A percentile compares a stretch with the other conserved stretches of the same genome.
These are phyloP conservation scores for Argentina anserina DNA, from an alignment of 306 rosid species.

Conservation along the genomic window DNA sequence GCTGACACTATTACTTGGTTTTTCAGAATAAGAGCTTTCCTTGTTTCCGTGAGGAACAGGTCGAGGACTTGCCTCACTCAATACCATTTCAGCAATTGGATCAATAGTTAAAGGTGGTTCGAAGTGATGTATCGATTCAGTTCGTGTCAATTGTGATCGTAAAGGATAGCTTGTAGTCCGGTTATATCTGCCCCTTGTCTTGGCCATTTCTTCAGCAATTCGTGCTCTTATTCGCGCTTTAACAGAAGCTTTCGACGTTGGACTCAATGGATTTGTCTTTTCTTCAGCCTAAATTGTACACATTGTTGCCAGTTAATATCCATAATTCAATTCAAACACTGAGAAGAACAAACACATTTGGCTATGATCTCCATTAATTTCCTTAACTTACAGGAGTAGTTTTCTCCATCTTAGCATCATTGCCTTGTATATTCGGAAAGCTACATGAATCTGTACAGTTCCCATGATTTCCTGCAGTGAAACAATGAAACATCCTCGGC, in stretches of 20 bases:
- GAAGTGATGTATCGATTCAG: slow-evolving; percentile 29
- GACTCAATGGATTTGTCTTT: slow-evolving; percentile 16
- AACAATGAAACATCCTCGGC: not conserved
- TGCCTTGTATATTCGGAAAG: slow-evolving; percentile 1
- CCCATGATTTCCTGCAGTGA: slow-evolving; percentile 28
- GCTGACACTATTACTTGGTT: slow-evolving; percentile 5
- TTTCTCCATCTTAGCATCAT: slow-evolving; percentile 6
- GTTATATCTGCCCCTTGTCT: slow-evolving; percentile 40
- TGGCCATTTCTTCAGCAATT: slow-evolving; percentile 42
- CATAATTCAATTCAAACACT: not conserved
- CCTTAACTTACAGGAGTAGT: slow-evolving; percentile 37
- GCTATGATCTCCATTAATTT: not conserved
- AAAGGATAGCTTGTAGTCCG: slow-evolving; percentile 54
- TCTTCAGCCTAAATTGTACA: slow-evolving; percentile 41
- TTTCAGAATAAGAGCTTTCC: slow-evolving; percentile 25
- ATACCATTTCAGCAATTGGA: slow-evolving; percentile 29
- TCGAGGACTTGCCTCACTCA: slow-evolving; percentile 26
- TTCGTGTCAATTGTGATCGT: slow-evolving; percentile 25
- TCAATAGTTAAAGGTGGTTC: slow-evolving; percentile 29
- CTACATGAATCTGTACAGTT: slow-evolving; percentile 13
- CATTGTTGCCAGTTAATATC: slow-evolving; percentile 2
- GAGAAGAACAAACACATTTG: not conserved
- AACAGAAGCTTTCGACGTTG: slow-evolving; percentile 33
- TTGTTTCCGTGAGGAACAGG: slow-evolving; percentile 21
- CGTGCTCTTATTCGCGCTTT: slow-evolving; percentile 48